Percentiles rank a stretch among this genome's conserved stretches.
Conservation (phyloP, 2,329 filamentous ascomycete genomes). For the Nemania sp. region DNA sequence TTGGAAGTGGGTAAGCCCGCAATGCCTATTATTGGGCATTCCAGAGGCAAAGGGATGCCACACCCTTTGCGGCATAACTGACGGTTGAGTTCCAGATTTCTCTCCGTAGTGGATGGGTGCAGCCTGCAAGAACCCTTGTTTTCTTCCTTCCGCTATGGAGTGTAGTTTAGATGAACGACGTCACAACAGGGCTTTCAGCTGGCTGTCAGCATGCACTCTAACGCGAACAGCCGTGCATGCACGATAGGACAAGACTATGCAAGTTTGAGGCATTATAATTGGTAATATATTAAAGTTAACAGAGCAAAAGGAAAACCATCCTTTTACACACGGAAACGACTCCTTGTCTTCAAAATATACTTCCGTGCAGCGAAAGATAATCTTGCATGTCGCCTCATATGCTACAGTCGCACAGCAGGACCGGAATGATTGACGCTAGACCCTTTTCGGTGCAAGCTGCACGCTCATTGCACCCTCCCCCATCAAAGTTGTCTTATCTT, state of each 20-base stretch:
- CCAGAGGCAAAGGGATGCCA: no score
- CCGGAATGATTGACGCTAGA: conserved; percentile 29
- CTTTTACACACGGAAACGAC: no score
- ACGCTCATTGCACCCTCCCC: conserved; percentile 6
- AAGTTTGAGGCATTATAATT: no score
- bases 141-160: conserved; percentile 1
- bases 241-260: background rate
- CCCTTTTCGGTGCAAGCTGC: conserved; percentile 22
- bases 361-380: background rate
- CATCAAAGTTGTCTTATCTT: conserved; percentile 33
- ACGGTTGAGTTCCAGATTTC: no score
- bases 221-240: conserved; percentile 13
- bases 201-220: conserved; percentile 4
- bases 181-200: conserved; percentile 23
- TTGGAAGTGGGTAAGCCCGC: conserved; percentile 6
- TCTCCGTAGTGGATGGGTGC: no score
- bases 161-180: conserved; percentile 20
- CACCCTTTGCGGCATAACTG: no score
- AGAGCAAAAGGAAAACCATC: no score
- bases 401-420: no score
- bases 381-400: background rate
- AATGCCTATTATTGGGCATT: background rate
- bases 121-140: background rate
- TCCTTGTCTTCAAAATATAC: no score
- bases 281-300: no score